Evolutionary conservation across 495 filamentous ascomycete species (phyloP).

Genomic region (Elaphomyces granulatus): DNA sequence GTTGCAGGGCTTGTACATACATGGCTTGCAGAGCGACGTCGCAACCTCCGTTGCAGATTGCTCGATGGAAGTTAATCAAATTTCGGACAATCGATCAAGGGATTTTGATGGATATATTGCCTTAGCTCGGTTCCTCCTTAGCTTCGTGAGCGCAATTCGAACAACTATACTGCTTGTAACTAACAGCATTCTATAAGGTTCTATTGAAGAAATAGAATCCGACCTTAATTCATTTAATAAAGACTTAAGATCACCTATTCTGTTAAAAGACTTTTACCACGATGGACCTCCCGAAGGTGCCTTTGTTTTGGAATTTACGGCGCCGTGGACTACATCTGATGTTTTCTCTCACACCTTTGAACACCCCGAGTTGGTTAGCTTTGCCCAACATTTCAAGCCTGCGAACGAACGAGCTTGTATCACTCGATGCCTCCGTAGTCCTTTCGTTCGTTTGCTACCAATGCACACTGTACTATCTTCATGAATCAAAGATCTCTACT

Average conservation of each 20-base stretch:
- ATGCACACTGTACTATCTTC: conserved; percentile 12
- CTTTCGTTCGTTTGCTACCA: conserved; percentile 22
- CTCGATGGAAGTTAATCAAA: conserved; percentile 13
- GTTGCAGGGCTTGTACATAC: neutral
- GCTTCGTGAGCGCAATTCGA: conserved; percentile 11
- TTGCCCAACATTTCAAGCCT: conserved; percentile 14
- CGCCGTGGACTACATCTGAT: conserved; percentile 3
- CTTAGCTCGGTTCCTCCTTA: conserved; percentile 18
- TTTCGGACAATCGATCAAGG: neutral
- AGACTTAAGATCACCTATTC: neutral
- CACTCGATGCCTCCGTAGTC: conserved; percentile 16
- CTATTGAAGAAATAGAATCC: neutral
- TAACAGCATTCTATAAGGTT: neutral
- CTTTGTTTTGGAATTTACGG: conserved; percentile 11
- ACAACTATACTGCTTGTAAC: neutral
- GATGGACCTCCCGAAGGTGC: neutral
- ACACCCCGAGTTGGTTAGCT: conserved; percentile 7
- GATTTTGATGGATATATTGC: conserved; percentile 21
- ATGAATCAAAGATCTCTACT: conserved; percentile 25
- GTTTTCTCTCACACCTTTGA: conserved; percentile 11
- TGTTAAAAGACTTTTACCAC: neutral
- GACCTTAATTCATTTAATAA: neutral
- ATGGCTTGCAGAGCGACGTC: neutral
- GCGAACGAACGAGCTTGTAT: conserved; percentile 10
- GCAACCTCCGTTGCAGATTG: too few species aligned